Conservation (phyloP, 352 stramenopile genomes). For the Phytopythium litorale region DNA sequence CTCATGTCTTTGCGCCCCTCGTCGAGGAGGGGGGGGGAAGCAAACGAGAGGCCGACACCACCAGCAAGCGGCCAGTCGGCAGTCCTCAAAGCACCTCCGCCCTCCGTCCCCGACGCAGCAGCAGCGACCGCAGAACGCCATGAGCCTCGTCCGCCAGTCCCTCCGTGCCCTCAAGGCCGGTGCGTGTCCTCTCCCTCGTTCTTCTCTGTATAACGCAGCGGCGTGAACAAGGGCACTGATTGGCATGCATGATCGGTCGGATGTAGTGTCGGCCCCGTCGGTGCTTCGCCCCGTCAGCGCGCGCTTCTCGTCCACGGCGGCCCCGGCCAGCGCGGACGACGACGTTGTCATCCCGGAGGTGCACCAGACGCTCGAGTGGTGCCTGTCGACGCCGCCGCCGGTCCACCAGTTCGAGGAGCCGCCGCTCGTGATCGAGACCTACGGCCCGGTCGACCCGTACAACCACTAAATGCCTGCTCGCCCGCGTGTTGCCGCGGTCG, state of each 20-base stretch:
- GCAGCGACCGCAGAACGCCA: constrained; percentile 14
- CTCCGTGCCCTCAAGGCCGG: constrained; percentile 76
- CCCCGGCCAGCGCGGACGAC: constrained; percentile 49
- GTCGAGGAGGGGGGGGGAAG: background rate
- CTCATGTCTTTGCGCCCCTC: constrained; percentile 10
- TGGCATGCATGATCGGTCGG: background rate
- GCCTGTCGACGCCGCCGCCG: constrained; percentile 75
- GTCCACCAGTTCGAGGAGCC: constrained; percentile 89
- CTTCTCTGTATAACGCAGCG: background rate
- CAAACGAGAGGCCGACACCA: constrained; percentile 10
- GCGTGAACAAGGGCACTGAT: too few species aligned
- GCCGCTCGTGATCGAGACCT: constrained; percentile 87
- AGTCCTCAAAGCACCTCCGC: constrained; percentile 6
- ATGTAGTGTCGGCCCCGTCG: constrained; percentile 45
- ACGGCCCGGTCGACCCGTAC: constrained; percentile 79
- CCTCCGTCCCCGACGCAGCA: constrained; percentile 2
- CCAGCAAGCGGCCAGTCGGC: background rate
- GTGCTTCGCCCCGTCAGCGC: constrained; percentile 46
- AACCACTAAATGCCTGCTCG: constrained; percentile 38
- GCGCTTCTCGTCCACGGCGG: constrained; percentile 54
- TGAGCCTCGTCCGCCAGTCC: constrained; percentile 82
- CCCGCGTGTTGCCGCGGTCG: background rate
- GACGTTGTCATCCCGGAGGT: constrained; percentile 83
- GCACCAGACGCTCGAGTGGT: constrained; percentile 83
- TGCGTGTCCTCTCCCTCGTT: constrained; percentile 23